phyloP scores from a whole-genome alignment of 192 early-diverging fungal genomes.

The Chytriomyces confervae region DNA sequence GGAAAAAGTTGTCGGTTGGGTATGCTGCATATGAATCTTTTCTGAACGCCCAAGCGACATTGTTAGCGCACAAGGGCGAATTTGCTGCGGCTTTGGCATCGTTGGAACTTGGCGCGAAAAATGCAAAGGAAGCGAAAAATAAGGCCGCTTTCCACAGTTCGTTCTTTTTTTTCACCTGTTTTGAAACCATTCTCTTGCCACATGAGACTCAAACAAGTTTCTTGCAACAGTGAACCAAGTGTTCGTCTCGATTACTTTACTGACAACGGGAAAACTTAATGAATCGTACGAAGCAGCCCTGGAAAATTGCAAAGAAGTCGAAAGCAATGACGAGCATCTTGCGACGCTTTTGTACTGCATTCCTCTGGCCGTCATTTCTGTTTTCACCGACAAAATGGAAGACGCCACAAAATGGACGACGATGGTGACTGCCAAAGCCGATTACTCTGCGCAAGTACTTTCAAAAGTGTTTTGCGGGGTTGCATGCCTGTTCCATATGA shows the following conservation, averaged over 20 bases:
- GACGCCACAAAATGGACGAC: slow-evolving; percentile 16
- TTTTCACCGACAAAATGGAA: slow-evolving; percentile 18
- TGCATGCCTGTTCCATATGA: slow-evolving; percentile 9
- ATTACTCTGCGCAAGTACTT: slow-evolving; percentile 12
- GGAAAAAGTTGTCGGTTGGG: slow-evolving; percentile 19
- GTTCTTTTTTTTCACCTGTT: not conserved
- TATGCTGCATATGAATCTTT: slow-evolving; percentile 9
- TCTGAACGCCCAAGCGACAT: slow-evolving; percentile 9
- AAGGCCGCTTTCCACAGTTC: slow-evolving; percentile 23
- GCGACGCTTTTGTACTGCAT: slow-evolving; percentile 21
- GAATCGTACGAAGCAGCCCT: slow-evolving; percentile 10
- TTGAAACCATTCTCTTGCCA: not conserved
- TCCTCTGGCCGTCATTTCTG: slow-evolving; percentile 1
- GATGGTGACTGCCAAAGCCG: slow-evolving; percentile 14
- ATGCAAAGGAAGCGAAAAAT: slow-evolving; percentile 13
- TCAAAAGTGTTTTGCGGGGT: slow-evolving; percentile 26
- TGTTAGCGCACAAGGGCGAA: slow-evolving; percentile 25
- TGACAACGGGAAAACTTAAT: slow-evolving; percentile 17
- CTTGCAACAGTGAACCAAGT: slow-evolving; percentile 21
- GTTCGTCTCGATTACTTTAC: slow-evolving; percentile 20
- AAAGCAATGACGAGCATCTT: slow-evolving; percentile 18
- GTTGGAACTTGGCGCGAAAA: slow-evolving; percentile 16
- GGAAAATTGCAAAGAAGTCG: slow-evolving; percentile 22
- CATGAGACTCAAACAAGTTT: not conserved
- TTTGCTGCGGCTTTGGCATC: slow-evolving; percentile 8